Conservation (phyloP, 31 red algal genomes). For the Asparagopsis taxiformis region DNA sequence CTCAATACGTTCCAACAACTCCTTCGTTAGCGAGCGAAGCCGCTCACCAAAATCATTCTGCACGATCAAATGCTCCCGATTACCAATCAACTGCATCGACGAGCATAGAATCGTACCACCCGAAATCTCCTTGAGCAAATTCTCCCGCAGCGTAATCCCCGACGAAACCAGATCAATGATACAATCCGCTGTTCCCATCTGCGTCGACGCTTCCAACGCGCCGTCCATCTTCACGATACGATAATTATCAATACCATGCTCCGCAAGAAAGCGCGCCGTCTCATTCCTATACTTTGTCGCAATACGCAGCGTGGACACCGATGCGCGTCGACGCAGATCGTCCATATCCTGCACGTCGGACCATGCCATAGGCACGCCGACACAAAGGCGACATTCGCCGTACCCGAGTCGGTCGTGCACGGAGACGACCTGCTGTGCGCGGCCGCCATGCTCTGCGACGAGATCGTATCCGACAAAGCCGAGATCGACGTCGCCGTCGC, state of each 20-base stretch:
- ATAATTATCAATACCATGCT: conserved; percentile 78
- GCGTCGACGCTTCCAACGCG: conserved; percentile 95
- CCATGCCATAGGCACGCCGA: conserved; percentile 98
- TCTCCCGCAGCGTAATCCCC: conserved; percentile 96
- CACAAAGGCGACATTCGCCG: conserved; percentile 78
- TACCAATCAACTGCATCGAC: conserved; percentile 89
- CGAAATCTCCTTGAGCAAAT: conserved; percentile 92
- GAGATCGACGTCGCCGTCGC: conserved; percentile 93
- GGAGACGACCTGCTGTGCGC: conserved; percentile 26
- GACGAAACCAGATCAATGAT: conserved; percentile 98
- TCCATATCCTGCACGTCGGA: conserved; percentile 57
- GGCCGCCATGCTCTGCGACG: conserved; percentile 85
- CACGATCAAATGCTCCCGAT: conserved; percentile 60
- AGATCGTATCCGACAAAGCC: conserved; percentile 95
- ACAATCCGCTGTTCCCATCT: conserved; percentile 96
- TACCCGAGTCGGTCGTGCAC: conserved; percentile 90
- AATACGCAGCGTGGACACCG: conserved; percentile 56
- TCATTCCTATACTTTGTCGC: conserved; percentile 89
- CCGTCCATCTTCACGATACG: conserved; percentile 93
- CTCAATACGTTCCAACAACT: conserved; percentile 97
- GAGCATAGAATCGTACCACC: conserved; percentile 85
- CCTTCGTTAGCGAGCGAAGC: conserved; percentile 64
- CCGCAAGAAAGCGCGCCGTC: conserved; percentile 67
- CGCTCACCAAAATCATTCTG: conserved; percentile 45
- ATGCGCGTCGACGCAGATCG: conserved; percentile 37